These are phyloP conservation scores for Diospyros lotus DNA, from an alignment of 148 eudicot species.

Conservation along the genomic window DNA sequence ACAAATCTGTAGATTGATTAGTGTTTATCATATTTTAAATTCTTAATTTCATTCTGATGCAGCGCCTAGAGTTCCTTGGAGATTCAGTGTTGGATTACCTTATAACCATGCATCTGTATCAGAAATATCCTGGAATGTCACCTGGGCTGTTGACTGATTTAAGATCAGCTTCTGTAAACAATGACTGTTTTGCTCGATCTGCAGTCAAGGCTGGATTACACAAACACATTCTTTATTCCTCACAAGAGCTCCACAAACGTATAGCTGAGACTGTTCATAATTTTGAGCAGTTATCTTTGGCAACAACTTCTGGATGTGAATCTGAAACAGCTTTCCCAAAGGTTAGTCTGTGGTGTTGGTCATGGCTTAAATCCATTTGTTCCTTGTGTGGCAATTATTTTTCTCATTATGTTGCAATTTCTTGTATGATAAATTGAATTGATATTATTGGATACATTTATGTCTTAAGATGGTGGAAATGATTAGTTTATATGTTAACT, in stretches of 20 bases:
- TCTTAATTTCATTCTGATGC: slow-evolving; percentile 11
- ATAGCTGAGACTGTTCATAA: slow-evolving; percentile 28
- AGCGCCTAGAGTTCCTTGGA: slow-evolving; percentile 92
- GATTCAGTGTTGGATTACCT: slow-evolving; percentile 76
- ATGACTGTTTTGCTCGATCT: slow-evolving; percentile 67
- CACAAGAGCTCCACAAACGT: slow-evolving; percentile 49
- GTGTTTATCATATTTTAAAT: not conserved
- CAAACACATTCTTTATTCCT: slow-evolving; percentile 70
- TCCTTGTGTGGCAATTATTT: not conserved
- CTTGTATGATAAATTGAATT: not conserved
- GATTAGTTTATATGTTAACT: not conserved
- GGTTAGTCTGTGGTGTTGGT: slow-evolving; percentile 31
- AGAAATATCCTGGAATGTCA: slow-evolving; percentile 59
- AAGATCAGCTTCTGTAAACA: slow-evolving; percentile 86
- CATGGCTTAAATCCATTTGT: not conserved
- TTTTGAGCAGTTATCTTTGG: slow-evolving; percentile 22
- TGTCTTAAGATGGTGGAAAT: not conserved
- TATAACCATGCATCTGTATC: slow-evolving; percentile 57
- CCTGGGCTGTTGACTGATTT: slow-evolving; percentile 82
- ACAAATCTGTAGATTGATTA: not conserved
- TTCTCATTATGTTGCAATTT: not conserved
- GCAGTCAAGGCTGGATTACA: slow-evolving; percentile 49
- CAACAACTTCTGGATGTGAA: slow-evolving; percentile 69
- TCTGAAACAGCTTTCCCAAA: slow-evolving; percentile 63
- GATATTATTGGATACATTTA: not conserved